Evolutionary conservation across 108 stramenopile species (phyloP).

Genomic region (Cylindrotheca closterium): DNA sequence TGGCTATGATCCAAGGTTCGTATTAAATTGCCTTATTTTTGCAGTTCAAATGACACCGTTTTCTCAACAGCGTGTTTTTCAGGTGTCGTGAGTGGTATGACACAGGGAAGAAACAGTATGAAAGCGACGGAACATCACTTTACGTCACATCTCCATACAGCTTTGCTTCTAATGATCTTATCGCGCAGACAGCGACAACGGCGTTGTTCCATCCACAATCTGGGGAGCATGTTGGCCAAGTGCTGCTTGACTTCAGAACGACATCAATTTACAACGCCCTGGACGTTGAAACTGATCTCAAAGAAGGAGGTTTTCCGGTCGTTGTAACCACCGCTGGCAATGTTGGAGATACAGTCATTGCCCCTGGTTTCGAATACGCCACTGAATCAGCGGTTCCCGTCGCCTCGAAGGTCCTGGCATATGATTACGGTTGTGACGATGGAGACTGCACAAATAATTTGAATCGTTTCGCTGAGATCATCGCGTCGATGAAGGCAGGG

Average conservation of each 20-base stretch:
- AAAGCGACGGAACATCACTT: background rate
- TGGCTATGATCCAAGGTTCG: slow-evolving; percentile 47
- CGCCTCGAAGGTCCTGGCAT: slow-evolving; percentile 6
- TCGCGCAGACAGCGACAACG: slow-evolving; percentile 25
- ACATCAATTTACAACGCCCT: background rate
- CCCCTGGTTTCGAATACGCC: background rate
- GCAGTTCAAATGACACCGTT: background rate
- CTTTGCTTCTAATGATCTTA: slow-evolving; percentile 3
- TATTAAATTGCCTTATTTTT: background rate
- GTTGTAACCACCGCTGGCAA: slow-evolving; percentile 11
- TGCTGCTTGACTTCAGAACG: slow-evolving; percentile 7
- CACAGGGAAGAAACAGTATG: slow-evolving; percentile 3
- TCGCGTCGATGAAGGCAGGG: slow-evolving; percentile 34
- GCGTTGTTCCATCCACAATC: slow-evolving; percentile 20
- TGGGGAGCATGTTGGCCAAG: slow-evolving; percentile 11
- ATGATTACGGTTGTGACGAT: slow-evolving; percentile 8
- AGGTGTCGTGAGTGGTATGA: slow-evolving; percentile 38
- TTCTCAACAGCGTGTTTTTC: background rate
- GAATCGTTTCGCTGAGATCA: slow-evolving; percentile 1
- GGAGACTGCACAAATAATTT: slow-evolving; percentile 2
- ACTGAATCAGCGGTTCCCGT: slow-evolving; percentile 18
- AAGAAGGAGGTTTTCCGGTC: slow-evolving; percentile 14
- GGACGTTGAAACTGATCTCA: background rate
- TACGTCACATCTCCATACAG: slow-evolving; percentile 20
- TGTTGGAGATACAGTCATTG: slow-evolving; percentile 25